Conservation (phyloP, 139 green algal species). For the Micractinium conductrix region DNA sequence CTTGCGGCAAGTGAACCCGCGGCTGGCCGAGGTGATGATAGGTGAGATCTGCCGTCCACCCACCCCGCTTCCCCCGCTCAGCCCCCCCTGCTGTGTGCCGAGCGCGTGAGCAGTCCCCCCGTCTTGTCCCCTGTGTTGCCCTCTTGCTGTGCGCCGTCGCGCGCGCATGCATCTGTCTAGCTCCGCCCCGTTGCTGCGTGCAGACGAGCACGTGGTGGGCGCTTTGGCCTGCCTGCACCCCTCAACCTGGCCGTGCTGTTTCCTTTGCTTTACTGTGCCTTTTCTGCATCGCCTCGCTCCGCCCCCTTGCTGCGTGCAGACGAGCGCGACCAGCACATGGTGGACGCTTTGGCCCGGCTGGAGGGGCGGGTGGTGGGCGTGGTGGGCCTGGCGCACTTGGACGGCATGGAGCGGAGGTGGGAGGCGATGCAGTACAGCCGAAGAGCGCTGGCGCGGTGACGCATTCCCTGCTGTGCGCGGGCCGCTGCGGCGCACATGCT, state of each 20-base stretch:
- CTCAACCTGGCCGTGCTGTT: not conserved
- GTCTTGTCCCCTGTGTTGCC: too few relatives aligned
- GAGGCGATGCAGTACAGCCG: conserved; percentile 23
- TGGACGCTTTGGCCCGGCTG: conserved; percentile 34
- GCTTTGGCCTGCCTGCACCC: not conserved
- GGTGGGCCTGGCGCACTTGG: conserved; percentile 68
- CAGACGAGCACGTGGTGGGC: too few relatives aligned
- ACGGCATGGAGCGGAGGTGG: conserved; percentile 65
- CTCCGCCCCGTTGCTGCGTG: too few relatives aligned
- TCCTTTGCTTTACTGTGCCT: not conserved
- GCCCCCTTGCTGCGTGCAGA: not conserved
- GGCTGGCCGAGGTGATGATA: conserved; percentile 52
- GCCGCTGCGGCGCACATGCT: too few relatives aligned
- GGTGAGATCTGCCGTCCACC: too few relatives aligned
- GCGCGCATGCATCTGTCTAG: too few relatives aligned
- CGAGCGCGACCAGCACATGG: conserved; percentile 63
- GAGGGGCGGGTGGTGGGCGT: conserved; percentile 57
- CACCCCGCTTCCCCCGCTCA: too few relatives aligned
- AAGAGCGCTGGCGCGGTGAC: not conserved
- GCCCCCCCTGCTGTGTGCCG: too few relatives aligned
- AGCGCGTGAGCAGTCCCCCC: too few relatives aligned
- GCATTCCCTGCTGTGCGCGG: too few relatives aligned
- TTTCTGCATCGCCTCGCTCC: not conserved
- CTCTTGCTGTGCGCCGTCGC: too few relatives aligned
- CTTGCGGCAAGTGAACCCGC: conserved; percentile 51